phyloP scores from a whole-genome alignment of 2,329 filamentous ascomycete species.

The Kalaharituber pfeilii region DNA sequence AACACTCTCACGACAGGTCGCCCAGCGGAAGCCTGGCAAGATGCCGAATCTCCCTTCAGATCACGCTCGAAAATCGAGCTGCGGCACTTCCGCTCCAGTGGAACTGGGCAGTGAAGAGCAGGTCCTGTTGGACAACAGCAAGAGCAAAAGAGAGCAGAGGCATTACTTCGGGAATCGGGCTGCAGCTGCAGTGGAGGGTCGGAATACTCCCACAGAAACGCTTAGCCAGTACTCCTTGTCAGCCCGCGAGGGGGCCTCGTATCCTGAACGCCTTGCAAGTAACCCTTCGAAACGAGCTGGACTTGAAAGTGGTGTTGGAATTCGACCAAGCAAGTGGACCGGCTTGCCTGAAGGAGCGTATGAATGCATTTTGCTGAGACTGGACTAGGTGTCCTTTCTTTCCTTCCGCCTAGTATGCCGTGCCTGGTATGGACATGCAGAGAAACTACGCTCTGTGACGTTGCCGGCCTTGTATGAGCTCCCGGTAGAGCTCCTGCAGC shows the following conservation, averaged over 20 bases:
- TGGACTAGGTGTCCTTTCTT: conserved; percentile 17
- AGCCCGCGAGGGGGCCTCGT: no score
- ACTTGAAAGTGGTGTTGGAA: not conserved
- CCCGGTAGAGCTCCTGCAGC: conserved; percentile 35
- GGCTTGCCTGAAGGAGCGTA: not conserved
- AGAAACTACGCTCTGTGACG: conserved; percentile 15
- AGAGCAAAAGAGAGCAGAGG: no score
- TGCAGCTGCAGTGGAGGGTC: not conserved
- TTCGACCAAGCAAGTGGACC: not conserved
- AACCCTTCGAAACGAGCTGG: not conserved
- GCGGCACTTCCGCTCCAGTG: no score
- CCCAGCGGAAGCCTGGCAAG: no score
- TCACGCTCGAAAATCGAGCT: no score
- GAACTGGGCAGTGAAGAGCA: no score
- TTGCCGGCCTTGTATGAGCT: conserved; percentile 26
- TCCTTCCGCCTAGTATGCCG: conserved; percentile 25
- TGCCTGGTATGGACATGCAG: conserved; percentile 25
- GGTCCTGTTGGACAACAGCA: no score
- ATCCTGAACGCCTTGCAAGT: no score
- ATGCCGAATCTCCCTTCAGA: no score
- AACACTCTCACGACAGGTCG: no score
- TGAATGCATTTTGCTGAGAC: conserved; percentile 9
- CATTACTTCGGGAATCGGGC: not conserved
- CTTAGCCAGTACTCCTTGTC: no score
- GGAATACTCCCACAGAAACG: not conserved